phyloP scores from a whole-genome alignment of 2,329 filamentous ascomycete genomes.

The Xenoacremonium recifei region DNA sequence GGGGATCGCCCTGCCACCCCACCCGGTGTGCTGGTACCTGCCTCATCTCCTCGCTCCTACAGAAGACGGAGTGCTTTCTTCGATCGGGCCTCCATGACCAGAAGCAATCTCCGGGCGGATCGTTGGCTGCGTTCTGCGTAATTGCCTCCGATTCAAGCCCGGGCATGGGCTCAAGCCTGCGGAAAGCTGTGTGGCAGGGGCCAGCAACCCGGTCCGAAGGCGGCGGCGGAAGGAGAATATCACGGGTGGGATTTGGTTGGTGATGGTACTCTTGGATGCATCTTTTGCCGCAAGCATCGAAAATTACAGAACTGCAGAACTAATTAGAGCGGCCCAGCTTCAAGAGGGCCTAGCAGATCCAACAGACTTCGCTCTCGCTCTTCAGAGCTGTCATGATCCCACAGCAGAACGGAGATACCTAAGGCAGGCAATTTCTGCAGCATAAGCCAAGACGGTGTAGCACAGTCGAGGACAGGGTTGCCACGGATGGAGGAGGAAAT shows the following conservation, averaged over 20 bases:
- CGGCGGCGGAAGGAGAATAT: too few species aligned
- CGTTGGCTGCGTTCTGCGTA: neutral
- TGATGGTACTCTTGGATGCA: too few species aligned
- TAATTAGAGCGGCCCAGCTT: too few species aligned
- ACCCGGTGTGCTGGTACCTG: slow-evolving; percentile 22
- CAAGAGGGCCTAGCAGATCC: neutral
- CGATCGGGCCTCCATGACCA: slow-evolving; percentile 9
- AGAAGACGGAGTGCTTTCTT: neutral
- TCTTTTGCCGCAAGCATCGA: too few species aligned
- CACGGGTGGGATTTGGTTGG: too few species aligned
- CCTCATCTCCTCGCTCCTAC: slow-evolving; percentile 13
- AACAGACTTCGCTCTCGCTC: too few species aligned
- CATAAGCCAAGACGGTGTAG: slow-evolving; percentile 16
- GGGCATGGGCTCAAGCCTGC: too few species aligned
- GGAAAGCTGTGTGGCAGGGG: too few species aligned
- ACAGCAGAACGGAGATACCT: slow-evolving; percentile 12
- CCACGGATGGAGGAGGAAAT: slow-evolving; percentile 11
- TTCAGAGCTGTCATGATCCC: slow-evolving; percentile 5
- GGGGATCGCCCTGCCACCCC: slow-evolving; percentile 19
- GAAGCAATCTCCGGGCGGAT: slow-evolving; percentile 22
- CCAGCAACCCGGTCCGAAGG: too few species aligned
- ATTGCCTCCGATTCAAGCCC: neutral
- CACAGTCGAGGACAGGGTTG: slow-evolving; percentile 22
- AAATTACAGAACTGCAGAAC: too few species aligned
- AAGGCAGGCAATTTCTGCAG: slow-evolving; percentile 21